Evolutionary conservation across 2,329 filamentous ascomycete genomes (phyloP), one percentile per base, ranked within the genome.

Genomic region (Nemania diffusa): DNA sequence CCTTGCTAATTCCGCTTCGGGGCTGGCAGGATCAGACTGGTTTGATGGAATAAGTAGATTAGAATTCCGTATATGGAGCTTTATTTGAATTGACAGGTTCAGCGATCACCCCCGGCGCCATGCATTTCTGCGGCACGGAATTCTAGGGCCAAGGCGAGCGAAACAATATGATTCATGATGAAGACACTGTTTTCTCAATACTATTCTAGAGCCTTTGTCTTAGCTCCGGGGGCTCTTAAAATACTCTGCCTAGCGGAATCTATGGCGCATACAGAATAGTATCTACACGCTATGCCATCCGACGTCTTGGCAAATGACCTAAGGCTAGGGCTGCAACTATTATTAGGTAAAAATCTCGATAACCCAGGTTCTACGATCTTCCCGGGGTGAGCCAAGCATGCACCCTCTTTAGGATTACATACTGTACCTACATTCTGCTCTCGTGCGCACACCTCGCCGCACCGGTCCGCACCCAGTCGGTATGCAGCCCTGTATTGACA

Each of bases 311-410:
- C 60, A 44, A 22, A 15, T 9, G 24, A 51, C 48, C 32, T 63
- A 17, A 44, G 17, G 55, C 15, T 11, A 17, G 13, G 48, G 27
- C 27, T 24, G 22, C 29, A 24, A 17, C 50, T 67, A 67, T 67
- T 60, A 67, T 67, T 56, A 64, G 61, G 55, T 62, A 52, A 59
- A 57, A 37, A 51, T n/a, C 26, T 24, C 53, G 44, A 40, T 58
- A 42, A 34, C 26, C 34, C 53, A 57, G 13, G 46, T 15, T 26
- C 40, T 40, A 24, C 59, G 48, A 67, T 67, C 58, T 62, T 58
- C 58, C 64, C 63, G 57, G 42, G 22, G 17, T 7, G 15, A 60
- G 57, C 57, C 34, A 60, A 60, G 57, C 44, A n/a, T n/a, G n/a
- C 34, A 26, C 29, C 27, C 11, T 6, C 15, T 48, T 27, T 53